Evolutionary conservation across 140 eudicot species (phyloP), one percentile per base, ranked within the genome.

Genomic region (Senecio squalidus): DNA sequence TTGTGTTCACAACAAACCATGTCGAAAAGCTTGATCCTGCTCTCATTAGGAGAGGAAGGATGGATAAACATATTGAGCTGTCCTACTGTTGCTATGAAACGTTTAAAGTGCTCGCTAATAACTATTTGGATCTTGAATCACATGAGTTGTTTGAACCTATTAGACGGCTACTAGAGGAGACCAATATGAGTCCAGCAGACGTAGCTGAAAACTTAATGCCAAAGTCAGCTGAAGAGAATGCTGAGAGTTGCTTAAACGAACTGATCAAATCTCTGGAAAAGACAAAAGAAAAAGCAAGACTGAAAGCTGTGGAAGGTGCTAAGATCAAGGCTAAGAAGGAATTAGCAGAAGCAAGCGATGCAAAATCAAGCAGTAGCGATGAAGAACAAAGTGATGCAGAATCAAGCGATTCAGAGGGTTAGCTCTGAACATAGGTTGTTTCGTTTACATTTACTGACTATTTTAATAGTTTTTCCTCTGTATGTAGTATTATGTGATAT

Each of bases 11-110:
- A 0, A 79, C 78, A 0, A 73, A 78, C 10, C 59, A 73, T 22
- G 43, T 78, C 8, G 80, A 73, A 33, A 78, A 64, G 39, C 71
- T 78, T 55, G 84, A 77, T 31, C 69, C 79, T 1, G 83, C 79
- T 17, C 70, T 72, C 7, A 68, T 77, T n/a, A 41, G 79, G 1
- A 72, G 76, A 68, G 79, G 83, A 40, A 30, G 79, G 7, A 73
- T 77, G 72, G 82, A 71, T 20, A 76, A 54, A 53, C 82, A 76
- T 40, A 71, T 76, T 20, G 78, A 76, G 64, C 8, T 76, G 39
- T 71, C 74, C 2, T 71, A 71, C 7, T 76, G 78, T 39, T 56
- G 77, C 5, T 71, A 26, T 21, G 82, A 76, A 47, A 43, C 74
- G n/a, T 76, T 76, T 25, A 76, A 76, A 26, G 71, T 76, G 1